Percentiles rank a stretch among this genome's conserved stretches.
phyloP scores from a whole-genome alignment of 139 green algal species.

The Chlamydomonas incerta region DNA sequence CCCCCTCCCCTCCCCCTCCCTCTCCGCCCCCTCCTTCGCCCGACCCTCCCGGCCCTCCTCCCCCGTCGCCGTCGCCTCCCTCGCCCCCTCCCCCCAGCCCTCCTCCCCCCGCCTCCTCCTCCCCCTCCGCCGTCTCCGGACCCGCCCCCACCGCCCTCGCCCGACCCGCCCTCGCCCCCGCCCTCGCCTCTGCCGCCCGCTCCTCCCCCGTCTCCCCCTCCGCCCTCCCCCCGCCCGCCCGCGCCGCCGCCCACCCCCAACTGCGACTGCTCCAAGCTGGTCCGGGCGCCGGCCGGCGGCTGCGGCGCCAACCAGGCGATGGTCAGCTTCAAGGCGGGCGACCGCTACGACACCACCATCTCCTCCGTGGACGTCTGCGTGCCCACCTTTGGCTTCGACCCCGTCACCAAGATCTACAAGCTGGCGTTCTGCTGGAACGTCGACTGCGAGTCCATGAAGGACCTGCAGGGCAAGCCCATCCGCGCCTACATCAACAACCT shows the following conservation, averaged over 20 bases:
- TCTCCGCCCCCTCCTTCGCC: neutral
- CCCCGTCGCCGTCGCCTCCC: neutral
- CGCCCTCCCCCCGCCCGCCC: neutral
- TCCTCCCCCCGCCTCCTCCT: neutral
- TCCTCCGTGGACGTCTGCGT: neutral
- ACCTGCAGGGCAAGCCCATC: neutral
- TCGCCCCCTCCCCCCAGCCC: neutral
- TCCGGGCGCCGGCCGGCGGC: neutral
- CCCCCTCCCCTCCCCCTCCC: neutral
- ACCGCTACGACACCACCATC: slow-evolving; percentile 7
- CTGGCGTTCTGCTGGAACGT: slow-evolving; percentile 36
- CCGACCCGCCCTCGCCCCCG: neutral
- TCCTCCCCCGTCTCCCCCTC: neutral
- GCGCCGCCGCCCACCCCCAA: neutral
- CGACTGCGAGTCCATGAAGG: neutral
- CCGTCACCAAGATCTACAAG: slow-evolving; percentile 26
- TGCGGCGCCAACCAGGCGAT: neutral
- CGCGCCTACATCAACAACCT: neutral
- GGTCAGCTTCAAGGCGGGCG: slow-evolving; percentile 10
- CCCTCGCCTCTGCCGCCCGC: neutral
- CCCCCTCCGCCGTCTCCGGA: neutral
- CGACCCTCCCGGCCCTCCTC: too few species aligned
- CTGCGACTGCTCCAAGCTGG: slow-evolving; percentile 20
- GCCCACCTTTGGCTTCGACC: slow-evolving; percentile 3
- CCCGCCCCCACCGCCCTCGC: neutral